Percentiles rank a stretch among this genome's conserved stretches.
Evolutionary conservation across 2,329 filamentous ascomycete genomes (phyloP).

Genomic region (Penicillium glabrum): DNA sequence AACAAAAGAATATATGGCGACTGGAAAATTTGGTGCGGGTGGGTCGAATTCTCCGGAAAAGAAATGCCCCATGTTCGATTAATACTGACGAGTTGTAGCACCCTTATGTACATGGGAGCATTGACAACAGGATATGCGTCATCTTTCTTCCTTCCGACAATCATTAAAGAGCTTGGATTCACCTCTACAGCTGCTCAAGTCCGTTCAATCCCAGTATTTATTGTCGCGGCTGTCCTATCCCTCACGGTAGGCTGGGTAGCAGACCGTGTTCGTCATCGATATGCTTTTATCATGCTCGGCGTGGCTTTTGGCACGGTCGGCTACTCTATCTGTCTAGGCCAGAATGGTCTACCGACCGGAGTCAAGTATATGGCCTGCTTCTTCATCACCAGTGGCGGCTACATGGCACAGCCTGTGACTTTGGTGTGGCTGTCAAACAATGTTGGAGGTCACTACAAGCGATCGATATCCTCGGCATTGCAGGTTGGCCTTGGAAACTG

Average conservation of each 20-base stretch:
- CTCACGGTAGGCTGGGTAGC: constrained; percentile 21
- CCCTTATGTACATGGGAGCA: too few relatives aligned
- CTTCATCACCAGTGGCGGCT: constrained; percentile 41
- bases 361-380: constrained; percentile 42
- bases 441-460: constrained; percentile 33
- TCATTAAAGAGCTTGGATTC: constrained; percentile 24
- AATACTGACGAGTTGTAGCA: too few relatives aligned
- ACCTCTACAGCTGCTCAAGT: constrained; percentile 25
- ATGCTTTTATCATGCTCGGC: constrained; percentile 24
- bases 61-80: constrained; percentile 8
- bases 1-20: neutral
- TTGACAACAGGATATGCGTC: constrained; percentile 13
- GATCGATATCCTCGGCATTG: constrained; percentile 32
- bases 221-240: constrained; percentile 21
- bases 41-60: neutral
- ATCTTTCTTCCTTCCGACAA: constrained; percentile 27
- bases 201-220: constrained; percentile 25
- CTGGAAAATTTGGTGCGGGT: neutral
- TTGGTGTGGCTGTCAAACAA: constrained; percentile 46
- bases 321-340: constrained; percentile 24
- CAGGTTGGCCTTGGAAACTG: constrained; percentile 34
- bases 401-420: constrained; percentile 23
- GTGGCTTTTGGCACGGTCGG: constrained; percentile 24
- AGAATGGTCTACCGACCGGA: constrained; percentile 21
- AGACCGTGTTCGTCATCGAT: constrained; percentile 19